Evolutionary conservation across 202 grass and related monocot species (phyloP), one percentile per base, ranked within the genome.

Genomic region (Musa balbisiana): DNA sequence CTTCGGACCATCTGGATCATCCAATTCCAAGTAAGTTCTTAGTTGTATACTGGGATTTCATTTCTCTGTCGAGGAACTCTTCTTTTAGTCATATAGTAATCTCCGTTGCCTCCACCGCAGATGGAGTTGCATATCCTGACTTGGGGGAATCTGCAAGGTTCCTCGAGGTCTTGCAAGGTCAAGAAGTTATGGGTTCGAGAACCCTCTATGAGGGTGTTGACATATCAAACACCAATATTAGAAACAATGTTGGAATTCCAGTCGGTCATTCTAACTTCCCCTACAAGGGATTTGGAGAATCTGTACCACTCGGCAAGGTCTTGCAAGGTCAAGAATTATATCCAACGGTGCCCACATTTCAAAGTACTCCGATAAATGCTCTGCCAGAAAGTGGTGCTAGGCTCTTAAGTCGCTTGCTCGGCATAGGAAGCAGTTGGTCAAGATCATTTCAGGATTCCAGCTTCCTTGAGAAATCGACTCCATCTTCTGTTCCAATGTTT

Each of bases 121-220:
- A 77, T 53, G 75, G 75, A 77, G 26, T 43, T 53, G 50, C 49
- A 25, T 77, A 25, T 53, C 25, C 75, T 16, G 62, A 77, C 75
- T 66, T 19, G 13, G 75, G 20, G 60, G 62, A 77, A 64, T 50
- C 75, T 53, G 5, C 59, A 51, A 66, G 49, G 59, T 66, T 66
- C 62, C 75, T 13, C 75, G 53, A 77, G 75, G 73, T 75, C 73
- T 75, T 75, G 73, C 73, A 75, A 75, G 73, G 73, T 75, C 73
- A 75, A 75, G 73, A 75, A 75, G 49, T 75, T 60, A 15, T 60
- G 16, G 55, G 26, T 75, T 75, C 43, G 25, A 75, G 55, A 75
- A 75, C 73, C 10, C 73, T n/a, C 62, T 75, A 49, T 20, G 71
- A 73, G 10, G 53, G 15, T 49, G 20, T 43, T 19, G 8, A 49